Conservation (phyloP, 176 grass and related monocot species). For the Elymus sibiricus region DNA sequence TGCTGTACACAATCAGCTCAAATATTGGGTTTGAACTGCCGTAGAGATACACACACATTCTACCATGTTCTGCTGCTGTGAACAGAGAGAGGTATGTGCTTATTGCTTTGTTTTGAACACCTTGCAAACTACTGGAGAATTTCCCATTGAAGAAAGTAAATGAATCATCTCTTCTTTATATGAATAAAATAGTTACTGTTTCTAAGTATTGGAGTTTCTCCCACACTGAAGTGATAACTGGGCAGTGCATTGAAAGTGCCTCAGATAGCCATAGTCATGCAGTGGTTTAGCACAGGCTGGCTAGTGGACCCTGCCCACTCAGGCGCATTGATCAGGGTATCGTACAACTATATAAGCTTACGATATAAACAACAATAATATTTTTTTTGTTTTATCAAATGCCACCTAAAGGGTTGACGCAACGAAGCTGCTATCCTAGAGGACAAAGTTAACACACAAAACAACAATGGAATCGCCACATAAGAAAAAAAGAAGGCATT, state of each 20-base stretch:
- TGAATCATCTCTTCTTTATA: too few species aligned
- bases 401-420: not conserved
- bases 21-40: slow-evolving; percentile 82
- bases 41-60: not conserved
- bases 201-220: too few species aligned
- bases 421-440: not conserved
- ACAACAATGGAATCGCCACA: not conserved
- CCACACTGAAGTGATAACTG: too few species aligned
- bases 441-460: not conserved
- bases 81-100: slow-evolving; percentile 32
- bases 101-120: not conserved
- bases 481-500: not conserved
- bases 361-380: not conserved
- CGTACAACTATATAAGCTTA: not conserved
- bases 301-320: too few species aligned
- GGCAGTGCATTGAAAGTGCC: too few species aligned
- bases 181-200: too few species aligned
- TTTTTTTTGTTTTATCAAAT: not conserved
- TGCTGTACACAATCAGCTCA: slow-evolving; percentile 76
- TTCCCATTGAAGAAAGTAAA: too few species aligned
- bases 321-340: too few species aligned
- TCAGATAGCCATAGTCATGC: too few species aligned
- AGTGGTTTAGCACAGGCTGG: too few species aligned
- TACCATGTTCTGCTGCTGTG: slow-evolving; percentile 35
- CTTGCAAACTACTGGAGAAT: too few species aligned